A percentile compares a stretch with the other conserved stretches of the same genome.
Conservation (phyloP, 2,329 filamentous ascomycete genomes). For the Gremmenia infestans region DNA sequence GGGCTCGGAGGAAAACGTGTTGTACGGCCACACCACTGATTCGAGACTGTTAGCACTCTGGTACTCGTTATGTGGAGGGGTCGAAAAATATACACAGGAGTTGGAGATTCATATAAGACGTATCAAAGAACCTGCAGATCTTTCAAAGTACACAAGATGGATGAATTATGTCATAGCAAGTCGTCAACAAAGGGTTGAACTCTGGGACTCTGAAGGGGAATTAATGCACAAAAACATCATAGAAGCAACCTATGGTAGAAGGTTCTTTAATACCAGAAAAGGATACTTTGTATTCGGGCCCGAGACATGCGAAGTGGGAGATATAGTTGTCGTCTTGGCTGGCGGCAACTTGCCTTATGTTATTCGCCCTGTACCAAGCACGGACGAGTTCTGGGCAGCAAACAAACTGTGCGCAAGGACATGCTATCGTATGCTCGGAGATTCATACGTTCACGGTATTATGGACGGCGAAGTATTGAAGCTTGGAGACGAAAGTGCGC, state of each 20-base stretch:
- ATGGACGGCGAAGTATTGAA: too few species aligned
- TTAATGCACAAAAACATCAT: background rate
- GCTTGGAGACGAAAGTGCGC: too few species aligned
- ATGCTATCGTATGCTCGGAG: too few species aligned
- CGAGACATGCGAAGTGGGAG: background rate
- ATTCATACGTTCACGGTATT: too few species aligned
- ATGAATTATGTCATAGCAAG: background rate
- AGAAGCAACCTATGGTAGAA: background rate
- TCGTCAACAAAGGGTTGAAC: background rate
- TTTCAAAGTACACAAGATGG: background rate
- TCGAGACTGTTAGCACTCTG: background rate
- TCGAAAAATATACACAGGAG: background rate
- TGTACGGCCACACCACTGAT: background rate
- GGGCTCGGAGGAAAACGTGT: background rate
- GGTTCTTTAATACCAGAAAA: background rate
- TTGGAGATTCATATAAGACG: too few species aligned
- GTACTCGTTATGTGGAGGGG: background rate
- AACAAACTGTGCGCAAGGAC: too few species aligned
- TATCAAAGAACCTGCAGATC: too few species aligned
- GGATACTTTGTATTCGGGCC: background rate
- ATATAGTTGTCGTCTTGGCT: background rate
- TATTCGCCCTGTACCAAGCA: too few species aligned
- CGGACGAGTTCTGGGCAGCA: too few species aligned
- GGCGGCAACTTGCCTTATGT: background rate
- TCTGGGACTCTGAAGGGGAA: background rate